Evolutionary conservation across 2,329 filamentous ascomycete species (phyloP).

Genomic region (Ilyonectria destructans): DNA sequence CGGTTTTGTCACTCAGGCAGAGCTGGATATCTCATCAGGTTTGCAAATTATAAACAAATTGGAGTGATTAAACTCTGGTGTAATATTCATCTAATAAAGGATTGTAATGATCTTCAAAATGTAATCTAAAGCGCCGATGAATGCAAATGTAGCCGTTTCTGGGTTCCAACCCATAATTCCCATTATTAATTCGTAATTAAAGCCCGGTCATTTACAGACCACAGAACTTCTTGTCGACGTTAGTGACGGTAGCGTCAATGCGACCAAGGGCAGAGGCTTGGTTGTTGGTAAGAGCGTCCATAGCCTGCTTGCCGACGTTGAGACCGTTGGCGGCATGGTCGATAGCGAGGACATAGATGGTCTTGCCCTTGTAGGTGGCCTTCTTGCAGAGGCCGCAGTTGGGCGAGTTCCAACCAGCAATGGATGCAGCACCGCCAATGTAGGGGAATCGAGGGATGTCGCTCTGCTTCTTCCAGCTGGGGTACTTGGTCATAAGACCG

Average conservation of each 20-base stretch:
- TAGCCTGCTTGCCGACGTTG: conserved; percentile 71
- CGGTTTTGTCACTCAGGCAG: no score
- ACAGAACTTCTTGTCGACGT: conserved; percentile 64
- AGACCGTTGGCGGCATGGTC: conserved; percentile 67
- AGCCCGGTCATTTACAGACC: conserved; percentile 51
- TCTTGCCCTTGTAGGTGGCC: conserved; percentile 66
- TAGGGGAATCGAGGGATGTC: conserved; percentile 67
- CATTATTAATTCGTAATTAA: conserved; percentile 33
- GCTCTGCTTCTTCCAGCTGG: conserved; percentile 72
- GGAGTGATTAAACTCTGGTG: no score
- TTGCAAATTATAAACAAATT: no score
- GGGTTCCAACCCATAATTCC: conserved; percentile 3
- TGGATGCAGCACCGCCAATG: conserved; percentile 68
- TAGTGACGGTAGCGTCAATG: conserved; percentile 64
- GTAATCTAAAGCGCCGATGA: no score
- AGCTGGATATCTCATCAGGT: no score
- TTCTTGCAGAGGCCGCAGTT: conserved; percentile 74
- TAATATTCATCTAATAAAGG: no score
- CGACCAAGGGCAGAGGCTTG: conserved; percentile 67
- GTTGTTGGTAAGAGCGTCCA: conserved; percentile 70
- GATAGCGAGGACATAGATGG: conserved; percentile 70
- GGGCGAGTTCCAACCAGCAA: conserved; percentile 71
- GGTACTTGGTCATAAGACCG: conserved; percentile 76
- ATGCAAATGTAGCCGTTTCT: no score
- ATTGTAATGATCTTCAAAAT: no score